Conservation (phyloP, 495 filamentous ascomycete genomes). For the Penicillium alfredii region DNA sequence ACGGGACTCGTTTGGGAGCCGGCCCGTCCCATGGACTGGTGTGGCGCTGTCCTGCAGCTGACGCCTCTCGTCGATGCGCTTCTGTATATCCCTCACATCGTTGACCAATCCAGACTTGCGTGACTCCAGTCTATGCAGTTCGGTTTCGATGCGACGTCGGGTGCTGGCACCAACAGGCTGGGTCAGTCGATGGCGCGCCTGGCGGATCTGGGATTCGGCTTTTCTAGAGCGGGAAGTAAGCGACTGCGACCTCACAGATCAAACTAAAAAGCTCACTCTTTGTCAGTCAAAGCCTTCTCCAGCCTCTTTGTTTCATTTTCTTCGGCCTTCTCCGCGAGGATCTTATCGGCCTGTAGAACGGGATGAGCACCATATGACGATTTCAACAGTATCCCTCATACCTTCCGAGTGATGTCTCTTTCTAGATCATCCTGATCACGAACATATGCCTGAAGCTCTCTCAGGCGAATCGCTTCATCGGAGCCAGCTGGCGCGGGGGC, state of each 20-base stretch:
- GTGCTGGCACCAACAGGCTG: slow-evolving; percentile 44
- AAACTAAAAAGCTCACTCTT: slow-evolving; percentile 36
- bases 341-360: slow-evolving; percentile 60
- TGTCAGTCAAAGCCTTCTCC: slow-evolving; percentile 63
- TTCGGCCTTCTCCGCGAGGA: slow-evolving; percentile 76
- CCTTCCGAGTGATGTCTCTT: slow-evolving; percentile 58
- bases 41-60: slow-evolving; percentile 39
- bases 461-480: slow-evolving; percentile 56
- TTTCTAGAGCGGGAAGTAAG: slow-evolving; percentile 30
- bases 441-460: slow-evolving; percentile 63
- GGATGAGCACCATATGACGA: slow-evolving; percentile 5
- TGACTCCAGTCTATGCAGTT: slow-evolving; percentile 56
- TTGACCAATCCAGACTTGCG: slow-evolving; percentile 54
- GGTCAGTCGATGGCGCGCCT: slow-evolving; percentile 43
- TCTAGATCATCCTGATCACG: slow-evolving; percentile 83
- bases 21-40: slow-evolving; percentile 43
- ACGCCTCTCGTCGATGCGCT: slow-evolving; percentile 70
- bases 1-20: slow-evolving; percentile 70
- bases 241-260: slow-evolving; percentile 7
- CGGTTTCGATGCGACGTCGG: slow-evolving; percentile 49
- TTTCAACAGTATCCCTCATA: slow-evolving; percentile 8
- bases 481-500: slow-evolving; percentile 1
- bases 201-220: slow-evolving; percentile 42
- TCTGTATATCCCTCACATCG: slow-evolving; percentile 71
- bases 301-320: slow-evolving; percentile 82